Evolutionary conservation across 2,329 filamentous ascomycete genomes (phyloP).

Genomic region (Paecilomyces formosus): DNA sequence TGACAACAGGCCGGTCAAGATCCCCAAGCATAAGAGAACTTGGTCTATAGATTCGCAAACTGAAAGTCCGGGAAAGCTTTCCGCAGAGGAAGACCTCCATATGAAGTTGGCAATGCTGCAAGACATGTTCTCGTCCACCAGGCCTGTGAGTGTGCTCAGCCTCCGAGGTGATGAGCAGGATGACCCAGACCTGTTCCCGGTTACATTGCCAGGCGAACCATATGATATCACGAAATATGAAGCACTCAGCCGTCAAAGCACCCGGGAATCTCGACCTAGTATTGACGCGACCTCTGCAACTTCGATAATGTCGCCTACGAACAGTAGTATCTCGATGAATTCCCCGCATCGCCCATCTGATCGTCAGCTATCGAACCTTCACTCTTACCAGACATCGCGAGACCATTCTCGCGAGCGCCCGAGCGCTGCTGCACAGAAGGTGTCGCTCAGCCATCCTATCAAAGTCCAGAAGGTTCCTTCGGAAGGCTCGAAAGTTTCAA

Average conservation of each 20-base stretch:
- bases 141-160: slow-evolving; percentile 34
- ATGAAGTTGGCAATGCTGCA: slow-evolving; percentile 36
- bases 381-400: slow-evolving; percentile 12
- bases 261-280: slow-evolving; percentile 25
- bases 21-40: slow-evolving; percentile 82
- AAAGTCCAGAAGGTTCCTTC: slow-evolving; percentile 21
- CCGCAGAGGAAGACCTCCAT: slow-evolving; percentile 38
- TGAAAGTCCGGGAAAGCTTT: slow-evolving; percentile 36
- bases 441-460: slow-evolving; percentile 17
- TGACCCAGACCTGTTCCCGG: slow-evolving; percentile 38
- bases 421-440: slow-evolving; percentile 12
- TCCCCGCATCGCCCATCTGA: slow-evolving; percentile 23
- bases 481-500: slow-evolving; percentile 39
- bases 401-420: slow-evolving; percentile 18
- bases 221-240: slow-evolving; percentile 24
- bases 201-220: slow-evolving; percentile 26
- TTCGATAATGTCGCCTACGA: slow-evolving; percentile 32
- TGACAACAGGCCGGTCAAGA: slow-evolving; percentile 65
- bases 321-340: slow-evolving; percentile 31
- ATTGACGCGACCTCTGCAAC: slow-evolving; percentile 22
- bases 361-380: slow-evolving; percentile 7
- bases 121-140: slow-evolving; percentile 41
- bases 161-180: slow-evolving; percentile 38
- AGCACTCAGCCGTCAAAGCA: slow-evolving; percentile 17
- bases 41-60: slow-evolving; percentile 81